These are phyloP conservation scores for Moricandia moricandioides DNA, from an alignment of 345 rosid genomes.

Conservation along the genomic window DNA sequence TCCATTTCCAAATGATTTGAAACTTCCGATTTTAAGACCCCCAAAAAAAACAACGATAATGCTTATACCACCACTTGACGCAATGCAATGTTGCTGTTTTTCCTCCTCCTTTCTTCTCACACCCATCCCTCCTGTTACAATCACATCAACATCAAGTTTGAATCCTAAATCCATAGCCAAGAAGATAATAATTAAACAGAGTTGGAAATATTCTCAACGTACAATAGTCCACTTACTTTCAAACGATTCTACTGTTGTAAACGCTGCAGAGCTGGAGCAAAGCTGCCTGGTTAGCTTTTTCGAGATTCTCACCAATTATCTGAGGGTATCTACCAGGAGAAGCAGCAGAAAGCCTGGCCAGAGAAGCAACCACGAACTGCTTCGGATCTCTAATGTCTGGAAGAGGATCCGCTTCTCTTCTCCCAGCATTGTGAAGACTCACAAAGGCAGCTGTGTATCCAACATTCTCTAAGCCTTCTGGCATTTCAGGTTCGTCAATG, in stretches of 20 bases:
- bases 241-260: slow-evolving; percentile 60
- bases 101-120: background rate
- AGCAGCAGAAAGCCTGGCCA: slow-evolving; percentile 56
- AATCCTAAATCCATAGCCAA: background rate
- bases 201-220: background rate
- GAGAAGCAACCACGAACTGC: slow-evolving; percentile 65
- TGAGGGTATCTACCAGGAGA: slow-evolving; percentile 78
- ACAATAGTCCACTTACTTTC: slow-evolving; percentile 45
- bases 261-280: slow-evolving; percentile 63
- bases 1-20: slow-evolving; percentile 4
- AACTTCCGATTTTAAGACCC: slow-evolving; percentile 18
- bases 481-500: slow-evolving; percentile 84
- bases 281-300: slow-evolving; percentile 66
- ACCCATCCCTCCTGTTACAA: slow-evolving; percentile 16
- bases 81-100: slow-evolving; percentile 4
- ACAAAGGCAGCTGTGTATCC: slow-evolving; percentile 83
- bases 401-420: slow-evolving; percentile 86
- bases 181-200: background rate
- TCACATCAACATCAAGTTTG: background rate
- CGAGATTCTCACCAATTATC: slow-evolving; percentile 69
- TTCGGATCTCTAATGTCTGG: slow-evolving; percentile 73
- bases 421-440: slow-evolving; percentile 86
- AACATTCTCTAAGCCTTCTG: slow-evolving; percentile 72
- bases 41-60: background rate
- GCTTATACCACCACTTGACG: slow-evolving; percentile 11